A percentile compares a stretch with the other conserved stretches of the same genome.
Conservation (phyloP, 164 flowering plant species). For the Kingdonia uniflora region DNA sequence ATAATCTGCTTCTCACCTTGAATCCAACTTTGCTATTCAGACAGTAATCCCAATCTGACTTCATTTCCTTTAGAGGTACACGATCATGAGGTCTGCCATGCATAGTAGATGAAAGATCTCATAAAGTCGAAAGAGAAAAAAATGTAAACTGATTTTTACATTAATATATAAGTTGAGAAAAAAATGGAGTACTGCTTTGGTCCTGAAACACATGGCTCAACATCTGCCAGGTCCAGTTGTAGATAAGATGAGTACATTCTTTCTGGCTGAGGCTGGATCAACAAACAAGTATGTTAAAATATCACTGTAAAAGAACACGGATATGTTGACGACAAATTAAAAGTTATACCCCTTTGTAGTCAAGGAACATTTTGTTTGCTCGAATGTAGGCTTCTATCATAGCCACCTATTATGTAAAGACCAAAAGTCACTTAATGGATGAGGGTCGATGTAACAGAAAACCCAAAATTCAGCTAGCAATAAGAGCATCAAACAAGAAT, state of each 20-base stretch:
- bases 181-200: conserved; percentile 48
- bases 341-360: conserved; percentile 54
- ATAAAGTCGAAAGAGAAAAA: not conserved
- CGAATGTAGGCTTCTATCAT: conserved; percentile 82
- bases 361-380: conserved; percentile 87
- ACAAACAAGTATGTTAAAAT: not conserved
- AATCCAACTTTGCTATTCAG: conserved; percentile 72
- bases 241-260: conserved; percentile 58
- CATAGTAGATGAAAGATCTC: not conserved
- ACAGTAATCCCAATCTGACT: conserved; percentile 81
- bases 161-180: not conserved
- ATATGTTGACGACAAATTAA: not conserved
- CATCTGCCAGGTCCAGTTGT: conserved; percentile 54
- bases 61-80: conserved; percentile 74
- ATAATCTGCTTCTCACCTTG: conserved; percentile 75
- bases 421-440: no score
- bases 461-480: not conserved
- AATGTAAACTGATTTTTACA: not conserved
- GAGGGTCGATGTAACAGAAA: no score
- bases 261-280: conserved; percentile 53
- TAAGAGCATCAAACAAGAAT: not conserved
- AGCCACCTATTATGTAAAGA: conserved; percentile 37
- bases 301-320: not conserved
- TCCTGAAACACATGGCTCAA: conserved; percentile 77
- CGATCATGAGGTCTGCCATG: conserved; percentile 72